Conservation (phyloP, 2,329 filamentous ascomycete species). For the Calcarisporium arbuscula region DNA sequence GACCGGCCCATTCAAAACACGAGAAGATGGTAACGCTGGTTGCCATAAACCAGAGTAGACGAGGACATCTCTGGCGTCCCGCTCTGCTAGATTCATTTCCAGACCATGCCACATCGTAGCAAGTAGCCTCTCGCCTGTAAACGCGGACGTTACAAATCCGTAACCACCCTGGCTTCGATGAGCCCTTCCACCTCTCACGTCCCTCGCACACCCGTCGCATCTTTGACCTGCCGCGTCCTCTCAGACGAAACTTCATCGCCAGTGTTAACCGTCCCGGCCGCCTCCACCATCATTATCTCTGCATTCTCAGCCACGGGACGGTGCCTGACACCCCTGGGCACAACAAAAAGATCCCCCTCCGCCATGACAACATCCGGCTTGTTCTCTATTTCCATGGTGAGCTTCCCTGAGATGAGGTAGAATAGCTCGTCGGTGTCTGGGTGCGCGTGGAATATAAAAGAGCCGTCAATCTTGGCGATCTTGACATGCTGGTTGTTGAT, state of each 20-base stretch:
- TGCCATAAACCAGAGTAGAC: too few relatives aligned
- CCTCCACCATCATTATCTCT: conserved; percentile 31
- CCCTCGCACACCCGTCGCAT: conserved; percentile 10
- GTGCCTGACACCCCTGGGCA: conserved; percentile 30
- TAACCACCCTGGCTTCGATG: too few relatives aligned
- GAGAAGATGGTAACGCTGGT: too few relatives aligned
- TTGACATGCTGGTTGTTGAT: conserved; percentile 34
- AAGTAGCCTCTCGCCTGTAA: too few relatives aligned
- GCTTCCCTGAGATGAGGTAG: conserved; percentile 27
- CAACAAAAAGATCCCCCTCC: conserved; percentile 26
- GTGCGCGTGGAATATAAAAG: conserved; percentile 34
- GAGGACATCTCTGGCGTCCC: too few relatives aligned
- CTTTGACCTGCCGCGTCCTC: conserved; percentile 15
- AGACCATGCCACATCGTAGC: too few relatives aligned
- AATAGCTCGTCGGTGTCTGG: conserved; percentile 35
- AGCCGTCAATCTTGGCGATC: conserved; percentile 31
- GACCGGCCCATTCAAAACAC: too few relatives aligned
- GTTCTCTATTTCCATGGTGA: conserved; percentile 26
- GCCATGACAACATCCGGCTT: conserved; percentile 20
- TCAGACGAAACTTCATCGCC: conserved; percentile 18
- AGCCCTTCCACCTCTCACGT: too few relatives aligned
- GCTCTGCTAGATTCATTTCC: too few relatives aligned
- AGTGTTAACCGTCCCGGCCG: conserved; percentile 23
- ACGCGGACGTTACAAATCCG: too few relatives aligned
- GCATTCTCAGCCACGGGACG: conserved; percentile 28